Evolutionary conservation across 2,329 filamentous ascomycete genomes (phyloP).

Genomic region (Stachybotrys echinatus): DNA sequence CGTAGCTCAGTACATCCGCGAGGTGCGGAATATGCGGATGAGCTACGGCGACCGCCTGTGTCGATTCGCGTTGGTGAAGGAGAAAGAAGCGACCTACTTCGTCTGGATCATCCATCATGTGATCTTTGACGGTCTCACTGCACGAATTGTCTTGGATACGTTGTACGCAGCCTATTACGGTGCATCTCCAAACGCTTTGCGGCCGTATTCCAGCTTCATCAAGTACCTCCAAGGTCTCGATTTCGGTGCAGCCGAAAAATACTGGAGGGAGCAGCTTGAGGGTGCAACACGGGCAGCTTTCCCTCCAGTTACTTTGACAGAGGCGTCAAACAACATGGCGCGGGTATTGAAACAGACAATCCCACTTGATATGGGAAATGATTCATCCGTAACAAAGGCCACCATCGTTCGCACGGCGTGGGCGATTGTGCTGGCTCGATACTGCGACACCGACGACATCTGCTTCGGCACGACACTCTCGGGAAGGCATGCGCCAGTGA

Average conservation of each 20-base stretch:
- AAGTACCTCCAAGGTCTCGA: slow-evolving; percentile 30
- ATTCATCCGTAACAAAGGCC: slow-evolving; percentile 8
- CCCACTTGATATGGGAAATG: neutral
- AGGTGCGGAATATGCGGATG: neutral
- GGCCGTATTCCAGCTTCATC: slow-evolving; percentile 33
- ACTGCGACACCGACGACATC: slow-evolving; percentile 14
- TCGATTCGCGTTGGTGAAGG: neutral
- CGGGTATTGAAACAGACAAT: neutral
- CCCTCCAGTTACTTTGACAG: neutral
- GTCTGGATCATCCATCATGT: slow-evolving; percentile 27
- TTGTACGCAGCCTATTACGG: slow-evolving; percentile 6
- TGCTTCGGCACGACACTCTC: slow-evolving; percentile 20
- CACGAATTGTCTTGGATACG: slow-evolving; percentile 25
- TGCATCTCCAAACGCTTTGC: slow-evolving; percentile 3
- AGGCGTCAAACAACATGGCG: neutral
- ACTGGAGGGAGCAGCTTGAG: slow-evolving; percentile 33
- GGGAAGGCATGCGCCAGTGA: slow-evolving; percentile 19
- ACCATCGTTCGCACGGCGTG: slow-evolving; percentile 17
- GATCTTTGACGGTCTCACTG: slow-evolving; percentile 46
- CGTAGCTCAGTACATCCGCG: neutral
- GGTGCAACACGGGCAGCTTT: slow-evolving; percentile 7
- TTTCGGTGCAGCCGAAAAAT: slow-evolving; percentile 10
- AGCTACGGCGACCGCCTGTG: neutral
- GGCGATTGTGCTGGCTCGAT: slow-evolving; percentile 14
- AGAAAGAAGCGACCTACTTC: neutral